Base-by-base conservation (phyloP, 2,329 filamentous ascomycete species). In the Thielaviopsis ethacetica region DNA sequence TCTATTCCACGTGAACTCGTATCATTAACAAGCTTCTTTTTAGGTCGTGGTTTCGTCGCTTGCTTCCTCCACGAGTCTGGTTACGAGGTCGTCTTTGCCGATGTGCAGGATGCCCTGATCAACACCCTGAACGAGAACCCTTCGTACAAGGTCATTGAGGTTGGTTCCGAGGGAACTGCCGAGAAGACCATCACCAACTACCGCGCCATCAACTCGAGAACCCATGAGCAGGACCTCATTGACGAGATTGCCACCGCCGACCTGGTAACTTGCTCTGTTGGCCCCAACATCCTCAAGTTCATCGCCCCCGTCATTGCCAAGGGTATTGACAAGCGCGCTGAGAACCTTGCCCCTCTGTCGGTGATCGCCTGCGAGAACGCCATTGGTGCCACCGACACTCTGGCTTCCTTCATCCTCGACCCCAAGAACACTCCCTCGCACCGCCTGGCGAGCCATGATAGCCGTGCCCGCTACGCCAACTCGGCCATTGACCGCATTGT, bases 331-430 rank as follows among this genome's bases (percentile, higher is more conserved):
- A 79, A 79, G 64, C 86, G 93, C 63, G 78, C 82, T n/a, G 26
- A 50, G 4, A 74, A 78, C 51, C 68, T 71, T 58, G 79, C 80
- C 63, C 91, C 91, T 7, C 73, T 97, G 50, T 84, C 91, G 22
- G 88, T 98, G 68, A 95, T 98, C 73, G 93, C 93, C 60, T 98
- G 93, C 73, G 93, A 98, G 77, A 98, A 98, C 72, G 89, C 89
- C 70, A 96, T 97, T 69, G 88, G 88, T 64, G 93, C 90, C 67
- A 97, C 93, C 55, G 88, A 93, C 69, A 88, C 86, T 47, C 85
- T 96, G 56, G 88, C 86, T 64, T 80, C 79, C 49, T 83, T 86
- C 76, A 95, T 95, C 76, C 86, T 85, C 71, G 76, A 83, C 63
- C 77, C 84, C 66, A 75, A 80, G 66, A 85, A 93, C 75, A 88